Conservation (phyloP, 495 filamentous ascomycete genomes). For the Talaromyces proteolyticus region DNA sequence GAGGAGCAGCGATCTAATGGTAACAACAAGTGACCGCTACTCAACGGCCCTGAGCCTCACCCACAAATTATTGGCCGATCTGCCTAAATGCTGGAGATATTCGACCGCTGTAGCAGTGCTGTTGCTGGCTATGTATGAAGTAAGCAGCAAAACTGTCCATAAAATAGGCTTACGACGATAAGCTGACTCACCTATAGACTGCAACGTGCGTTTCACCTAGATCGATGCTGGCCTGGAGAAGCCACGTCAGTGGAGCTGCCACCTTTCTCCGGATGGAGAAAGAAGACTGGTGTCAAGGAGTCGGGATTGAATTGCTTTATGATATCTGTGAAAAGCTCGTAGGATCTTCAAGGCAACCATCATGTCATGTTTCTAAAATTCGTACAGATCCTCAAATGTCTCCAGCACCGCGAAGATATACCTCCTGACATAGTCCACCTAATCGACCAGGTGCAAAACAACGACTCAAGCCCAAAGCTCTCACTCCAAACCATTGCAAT, state of each 20-base stretch:
- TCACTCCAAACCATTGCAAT: too few species aligned
- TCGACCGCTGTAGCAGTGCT: too few species aligned
- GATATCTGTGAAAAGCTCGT: not conserved
- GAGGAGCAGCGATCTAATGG: too few species aligned
- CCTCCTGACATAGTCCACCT: not conserved
- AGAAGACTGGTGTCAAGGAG: not conserved
- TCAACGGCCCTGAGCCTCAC: too few species aligned
- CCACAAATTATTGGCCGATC: too few species aligned
- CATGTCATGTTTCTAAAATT: not conserved
- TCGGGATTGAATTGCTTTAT: not conserved
- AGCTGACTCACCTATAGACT: not conserved
- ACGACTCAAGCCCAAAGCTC: not conserved
- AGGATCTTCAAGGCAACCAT: not conserved
- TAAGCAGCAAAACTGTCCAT: not conserved
- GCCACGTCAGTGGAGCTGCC: not conserved
- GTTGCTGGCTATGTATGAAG: constrained; percentile 1
- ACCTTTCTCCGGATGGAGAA: too few species aligned
- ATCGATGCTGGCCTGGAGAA: not conserved
- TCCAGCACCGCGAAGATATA: not conserved
- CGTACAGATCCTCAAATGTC: not conserved
- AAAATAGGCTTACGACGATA: not conserved
- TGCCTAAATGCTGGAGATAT: too few species aligned
- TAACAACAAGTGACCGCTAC: too few species aligned
- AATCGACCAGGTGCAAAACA: not conserved
- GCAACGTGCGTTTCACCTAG: not conserved